Conservation (phyloP, 306 rosid species). For the Begonia peltatifolia region DNA sequence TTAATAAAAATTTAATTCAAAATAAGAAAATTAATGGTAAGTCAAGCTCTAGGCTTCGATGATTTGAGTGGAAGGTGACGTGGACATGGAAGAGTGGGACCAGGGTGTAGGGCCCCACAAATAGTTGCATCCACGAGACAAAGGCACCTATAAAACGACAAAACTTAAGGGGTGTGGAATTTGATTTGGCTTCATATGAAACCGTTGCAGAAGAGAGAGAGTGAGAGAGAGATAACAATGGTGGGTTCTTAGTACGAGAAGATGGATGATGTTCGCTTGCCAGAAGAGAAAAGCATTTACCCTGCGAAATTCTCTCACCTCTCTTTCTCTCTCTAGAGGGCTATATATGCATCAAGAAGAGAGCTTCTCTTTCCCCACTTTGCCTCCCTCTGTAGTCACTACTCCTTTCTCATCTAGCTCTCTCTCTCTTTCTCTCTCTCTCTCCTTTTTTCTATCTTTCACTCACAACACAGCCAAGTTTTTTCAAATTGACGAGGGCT, state of each 20-base stretch:
- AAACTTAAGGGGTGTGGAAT: too few relatives aligned
- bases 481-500: too few relatives aligned
- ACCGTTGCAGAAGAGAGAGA: neutral
- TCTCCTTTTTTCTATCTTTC: too few relatives aligned
- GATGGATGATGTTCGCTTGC: neutral
- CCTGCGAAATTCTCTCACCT: neutral
- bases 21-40: too few relatives aligned
- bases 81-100: too few relatives aligned
- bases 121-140: constrained; percentile 68
- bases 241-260: neutral
- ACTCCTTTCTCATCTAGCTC: too few relatives aligned
- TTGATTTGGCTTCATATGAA: neutral
- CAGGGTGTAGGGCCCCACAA: constrained; percentile 20
- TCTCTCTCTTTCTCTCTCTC: too few relatives aligned
- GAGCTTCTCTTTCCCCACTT: neutral
- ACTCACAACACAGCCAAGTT: too few relatives aligned
- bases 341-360: neutral
- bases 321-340: constrained; percentile 6
- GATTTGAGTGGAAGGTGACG: too few relatives aligned
- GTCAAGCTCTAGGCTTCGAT: too few relatives aligned
- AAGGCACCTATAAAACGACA: constrained; percentile 19
- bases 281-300: neutral
- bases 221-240: neutral
- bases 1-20: too few relatives aligned
- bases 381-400: neutral